Evolutionary conservation across 2,329 filamentous ascomycete species (phyloP), one percentile per base, ranked within the genome.

Genomic region (Claviceps sp.): DNA sequence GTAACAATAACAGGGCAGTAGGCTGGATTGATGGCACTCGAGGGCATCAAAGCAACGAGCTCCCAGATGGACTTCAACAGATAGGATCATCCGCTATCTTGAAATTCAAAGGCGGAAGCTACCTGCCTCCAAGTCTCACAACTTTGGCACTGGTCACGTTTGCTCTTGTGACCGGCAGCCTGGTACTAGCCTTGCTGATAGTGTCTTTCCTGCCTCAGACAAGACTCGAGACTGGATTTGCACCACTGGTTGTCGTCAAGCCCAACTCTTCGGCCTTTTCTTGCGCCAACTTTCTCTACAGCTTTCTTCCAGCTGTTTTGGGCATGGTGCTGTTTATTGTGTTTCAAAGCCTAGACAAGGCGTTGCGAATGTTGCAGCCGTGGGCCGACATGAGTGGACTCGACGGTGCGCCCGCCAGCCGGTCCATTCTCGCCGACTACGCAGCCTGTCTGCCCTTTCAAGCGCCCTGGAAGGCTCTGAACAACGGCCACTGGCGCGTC

Each of bases 251-350:
- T 1, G 69, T 74, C 9, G 80, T 83, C 0, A 70, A 73, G 2
- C 80, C 87, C 1, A 71, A 76, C 3, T 60, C 68, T 0, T 72
- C 71, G 26, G 86, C 85, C 17, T 96, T 94, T 66, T 94, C 88
- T 1, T 74, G 86, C 0, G 87, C 88, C 48, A 88, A 95, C 66
- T 96, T 96, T 68, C 70, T 95, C 49, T 96, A 89, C 71, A 81
- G 79, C 54, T 88, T 90, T 66, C 52, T 90, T 22, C 86, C 86
- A 0, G 79, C 83, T 2, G 58, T 85, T 0, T 62, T 89, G 29
- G 86, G 82, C 4, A 78, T 82, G 60, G 57, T 85, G 16, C 68
- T 87, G 47, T 86, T 83, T 63, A 74, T 88, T 45, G 64, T 77
- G 49, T 82, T 87, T 64, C 78, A 85, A 55, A 75, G 78, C 36